These are phyloP conservation scores for Geotrichum phurueaensis DNA, from an alignment of 1,139 yeast species.

Conservation along the genomic window DNA sequence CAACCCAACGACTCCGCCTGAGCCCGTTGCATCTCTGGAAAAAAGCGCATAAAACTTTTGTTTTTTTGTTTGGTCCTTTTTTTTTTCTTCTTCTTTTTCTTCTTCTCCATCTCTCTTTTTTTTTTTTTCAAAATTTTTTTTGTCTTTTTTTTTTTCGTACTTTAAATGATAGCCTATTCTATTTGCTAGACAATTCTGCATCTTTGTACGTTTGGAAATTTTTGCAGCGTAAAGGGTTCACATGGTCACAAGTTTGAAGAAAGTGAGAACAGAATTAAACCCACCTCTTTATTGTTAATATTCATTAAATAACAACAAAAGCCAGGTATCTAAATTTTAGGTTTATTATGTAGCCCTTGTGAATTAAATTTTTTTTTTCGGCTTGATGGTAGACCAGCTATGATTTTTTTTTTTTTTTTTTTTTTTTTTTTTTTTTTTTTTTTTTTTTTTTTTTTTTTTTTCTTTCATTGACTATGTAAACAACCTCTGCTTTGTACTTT, in stretches of 20 bases:
- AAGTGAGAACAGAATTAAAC: background rate
- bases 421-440: background rate
- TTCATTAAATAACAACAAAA: too few species aligned
- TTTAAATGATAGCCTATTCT: background rate
- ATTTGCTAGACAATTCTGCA: slow-evolving; percentile 14
- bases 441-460: background rate
- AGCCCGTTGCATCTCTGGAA: slow-evolving; percentile 10
- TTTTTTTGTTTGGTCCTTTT: background rate
- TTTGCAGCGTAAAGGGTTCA: background rate
- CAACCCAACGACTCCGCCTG: background rate
- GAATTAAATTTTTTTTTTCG: too few species aligned
- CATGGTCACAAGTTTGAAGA: background rate
- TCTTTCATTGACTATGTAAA: slow-evolving; percentile 30
- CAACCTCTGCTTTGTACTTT: too few species aligned
- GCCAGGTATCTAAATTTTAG: too few species aligned
- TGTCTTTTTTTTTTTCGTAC: background rate
- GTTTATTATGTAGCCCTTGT: too few species aligned
- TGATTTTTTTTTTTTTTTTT: too few species aligned
- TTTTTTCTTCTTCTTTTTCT: slow-evolving; percentile 6
- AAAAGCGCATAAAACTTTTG: slow-evolving; percentile 3
- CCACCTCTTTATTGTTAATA: background rate
- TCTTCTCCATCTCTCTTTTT: background rate
- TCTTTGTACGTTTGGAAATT: background rate
- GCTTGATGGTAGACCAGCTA: too few species aligned
- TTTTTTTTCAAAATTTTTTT: background rate